Evolutionary conservation across 2,329 filamentous ascomycete genomes (phyloP).

Genomic region (Aureobasidium namibiae): DNA sequence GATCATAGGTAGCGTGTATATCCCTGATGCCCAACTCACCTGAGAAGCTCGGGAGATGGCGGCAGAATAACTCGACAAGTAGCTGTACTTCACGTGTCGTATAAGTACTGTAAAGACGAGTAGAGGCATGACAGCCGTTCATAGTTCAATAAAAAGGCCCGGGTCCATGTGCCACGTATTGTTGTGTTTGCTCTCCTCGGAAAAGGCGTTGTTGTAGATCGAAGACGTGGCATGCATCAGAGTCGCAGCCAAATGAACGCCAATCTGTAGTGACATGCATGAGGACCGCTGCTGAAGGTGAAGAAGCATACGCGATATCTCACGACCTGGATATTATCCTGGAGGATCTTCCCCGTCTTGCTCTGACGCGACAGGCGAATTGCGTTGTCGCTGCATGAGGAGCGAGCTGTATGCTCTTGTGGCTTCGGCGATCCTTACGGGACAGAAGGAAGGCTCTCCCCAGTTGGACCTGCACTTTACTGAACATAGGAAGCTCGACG

Average conservation of each 20-base stretch:
- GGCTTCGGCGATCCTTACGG: neutral
- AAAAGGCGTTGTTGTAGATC: neutral
- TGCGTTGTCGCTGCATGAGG: neutral
- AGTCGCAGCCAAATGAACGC: neutral
- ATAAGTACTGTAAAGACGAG: neutral
- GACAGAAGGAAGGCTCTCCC: neutral
- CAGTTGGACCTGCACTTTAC: neutral
- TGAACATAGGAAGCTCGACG: neutral
- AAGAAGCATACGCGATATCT: neutral
- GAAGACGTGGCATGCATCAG: slow-evolving; percentile 5
- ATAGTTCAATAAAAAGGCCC: neutral
- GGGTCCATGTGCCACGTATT: neutral
- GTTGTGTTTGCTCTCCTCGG: neutral
- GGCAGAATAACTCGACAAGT: neutral
- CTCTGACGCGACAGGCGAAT: neutral
- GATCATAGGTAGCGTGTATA: neutral
- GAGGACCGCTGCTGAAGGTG: too few relatives aligned
- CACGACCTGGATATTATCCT: neutral
- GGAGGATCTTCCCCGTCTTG: too few relatives aligned
- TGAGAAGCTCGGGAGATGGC: neutral
- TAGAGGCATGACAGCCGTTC: neutral
- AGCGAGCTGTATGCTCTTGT: neutral
- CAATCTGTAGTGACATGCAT: neutral
- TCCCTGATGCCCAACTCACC: slow-evolving; percentile 3
- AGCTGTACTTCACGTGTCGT: neutral